These are phyloP conservation scores for Phytophthora citrophthora DNA, from an alignment of 352 stramenopile species.

Conservation along the genomic window DNA sequence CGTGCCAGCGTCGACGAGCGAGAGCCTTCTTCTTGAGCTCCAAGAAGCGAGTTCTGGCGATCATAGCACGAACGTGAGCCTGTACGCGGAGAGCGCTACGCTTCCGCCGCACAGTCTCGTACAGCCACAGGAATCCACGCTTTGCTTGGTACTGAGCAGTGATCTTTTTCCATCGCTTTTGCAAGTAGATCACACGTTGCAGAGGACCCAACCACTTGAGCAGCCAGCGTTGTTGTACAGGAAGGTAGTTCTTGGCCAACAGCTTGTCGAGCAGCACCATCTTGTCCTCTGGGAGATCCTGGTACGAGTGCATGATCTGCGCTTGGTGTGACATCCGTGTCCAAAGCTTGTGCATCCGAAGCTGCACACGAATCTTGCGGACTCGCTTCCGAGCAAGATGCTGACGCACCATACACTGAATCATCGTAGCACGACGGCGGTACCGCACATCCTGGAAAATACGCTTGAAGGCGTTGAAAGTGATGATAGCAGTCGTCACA, in stretches of 20 bases:
- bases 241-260: constrained; percentile 69
- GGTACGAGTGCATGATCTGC: constrained; percentile 80
- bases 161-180: constrained; percentile 88
- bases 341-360: constrained; percentile 71
- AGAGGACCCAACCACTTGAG: constrained; percentile 87
- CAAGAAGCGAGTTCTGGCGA: constrained; percentile 69
- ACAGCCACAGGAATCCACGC: constrained; percentile 83
- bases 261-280: constrained; percentile 83
- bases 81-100: constrained; percentile 73
- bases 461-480: constrained; percentile 74
- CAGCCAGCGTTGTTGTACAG: constrained; percentile 71
- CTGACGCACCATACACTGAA: constrained; percentile 85
- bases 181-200: constrained; percentile 83
- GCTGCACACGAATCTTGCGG: constrained; percentile 57
- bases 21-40: constrained; percentile 71
- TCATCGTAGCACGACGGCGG: constrained; percentile 69
- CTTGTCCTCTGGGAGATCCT: constrained; percentile 84
- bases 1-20: constrained; percentile 71
- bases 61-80: constrained; percentile 63
- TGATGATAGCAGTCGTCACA: constrained; percentile 68
- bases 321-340: constrained; percentile 67
- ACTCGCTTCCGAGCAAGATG: constrained; percentile 76
- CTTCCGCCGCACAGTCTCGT: constrained; percentile 65
- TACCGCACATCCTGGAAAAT: constrained; percentile 78
- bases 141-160: constrained; percentile 76